Base-by-base conservation (phyloP, 2,329 filamentous ascomycete species). In the Tolypocladium nubicola region DNA sequence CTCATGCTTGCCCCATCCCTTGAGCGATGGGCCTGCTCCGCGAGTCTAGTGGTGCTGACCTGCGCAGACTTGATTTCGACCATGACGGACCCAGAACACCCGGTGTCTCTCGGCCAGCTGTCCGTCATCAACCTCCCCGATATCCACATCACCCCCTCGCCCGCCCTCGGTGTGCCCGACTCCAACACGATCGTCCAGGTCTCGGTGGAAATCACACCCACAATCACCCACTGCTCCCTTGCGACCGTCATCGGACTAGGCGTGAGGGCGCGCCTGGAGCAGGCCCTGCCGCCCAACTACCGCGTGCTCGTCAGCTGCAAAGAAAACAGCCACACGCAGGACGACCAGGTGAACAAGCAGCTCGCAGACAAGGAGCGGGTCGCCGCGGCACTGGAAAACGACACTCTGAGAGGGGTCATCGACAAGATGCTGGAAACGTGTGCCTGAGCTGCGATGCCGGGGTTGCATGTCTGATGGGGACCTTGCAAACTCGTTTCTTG, bases 71-170 rank as follows among this genome's bases (percentile, higher is more conserved):
- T 99, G 60, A 94, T 99, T 66, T 90, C 91, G 61, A 88, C 89
- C 64, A 97, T 99, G 67, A 93, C 90, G 30, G 94, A 99, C 71
- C 94, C 94, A 2, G 94, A 99, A 75, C 94, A 99, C 69, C 94
- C 94, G 41, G 84, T 97, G 56, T 96, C 93, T 3, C 82, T 99
- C 53, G 94, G 92, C 60, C 91, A 94, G 66, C 81, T 99, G 45
- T 91, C 92, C 39, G 94, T 99, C 55, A 91, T 99, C 64, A 97
- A 95, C 64, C 84, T 99, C n/a, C 86, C 89, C 38, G 94, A 99
- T 72, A 97, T 99, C 65, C 80, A 84, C 66, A 90, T 99, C 64
- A 77, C 74, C 11, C 73, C 74, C 10, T 67, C 72, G n/a, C 73
- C 71, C 6, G 57, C 66, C 0, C 59, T 67, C 40, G 69, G 70